A percentile compares a stretch with the other conserved stretches of the same genome.
phyloP scores from a whole-genome alignment of 257 asterid genomes.

The Gentiana dahurica region DNA sequence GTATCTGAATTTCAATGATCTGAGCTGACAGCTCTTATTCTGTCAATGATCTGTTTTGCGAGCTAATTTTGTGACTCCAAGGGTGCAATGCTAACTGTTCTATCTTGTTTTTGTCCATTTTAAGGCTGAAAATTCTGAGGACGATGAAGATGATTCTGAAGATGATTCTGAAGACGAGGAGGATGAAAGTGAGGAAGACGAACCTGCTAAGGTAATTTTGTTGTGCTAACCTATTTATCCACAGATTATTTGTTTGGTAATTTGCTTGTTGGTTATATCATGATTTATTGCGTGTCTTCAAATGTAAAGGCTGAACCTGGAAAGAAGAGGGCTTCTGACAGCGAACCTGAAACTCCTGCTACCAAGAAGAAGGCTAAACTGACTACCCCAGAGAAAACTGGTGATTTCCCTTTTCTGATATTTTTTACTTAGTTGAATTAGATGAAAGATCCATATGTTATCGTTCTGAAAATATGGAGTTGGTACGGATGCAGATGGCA shows the following conservation, averaged over 20 bases:
- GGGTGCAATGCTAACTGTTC: no score
- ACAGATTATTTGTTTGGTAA: neutral
- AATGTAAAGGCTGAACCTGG: slow-evolving; percentile 31
- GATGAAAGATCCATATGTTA: no score
- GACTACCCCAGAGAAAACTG: slow-evolving; percentile 73
- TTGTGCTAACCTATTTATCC: neutral
- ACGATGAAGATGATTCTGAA: slow-evolving; percentile 33
- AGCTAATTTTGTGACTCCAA: no score
- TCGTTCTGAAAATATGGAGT: no score
- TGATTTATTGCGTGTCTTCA: no score
- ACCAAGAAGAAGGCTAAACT: slow-evolving; percentile 63
- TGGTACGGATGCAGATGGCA: slow-evolving; percentile 39
- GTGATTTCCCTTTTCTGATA: slow-evolving; percentile 14
- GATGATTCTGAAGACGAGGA: neutral
- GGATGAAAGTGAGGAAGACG: slow-evolving; percentile 63
- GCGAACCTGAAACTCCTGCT: slow-evolving; percentile 52
- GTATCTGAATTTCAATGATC: no score
- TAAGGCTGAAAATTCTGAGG: slow-evolving; percentile 24
- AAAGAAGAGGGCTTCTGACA: slow-evolving; percentile 47
- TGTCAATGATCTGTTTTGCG: no score
- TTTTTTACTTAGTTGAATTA: neutral
- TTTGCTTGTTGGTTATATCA: no score
- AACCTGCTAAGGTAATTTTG: slow-evolving; percentile 61
- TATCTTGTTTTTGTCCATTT: neutral
- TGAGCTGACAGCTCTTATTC: no score